phyloP scores from a whole-genome alignment of 306 rosid genomes.

The Phaseolus lunatus region DNA sequence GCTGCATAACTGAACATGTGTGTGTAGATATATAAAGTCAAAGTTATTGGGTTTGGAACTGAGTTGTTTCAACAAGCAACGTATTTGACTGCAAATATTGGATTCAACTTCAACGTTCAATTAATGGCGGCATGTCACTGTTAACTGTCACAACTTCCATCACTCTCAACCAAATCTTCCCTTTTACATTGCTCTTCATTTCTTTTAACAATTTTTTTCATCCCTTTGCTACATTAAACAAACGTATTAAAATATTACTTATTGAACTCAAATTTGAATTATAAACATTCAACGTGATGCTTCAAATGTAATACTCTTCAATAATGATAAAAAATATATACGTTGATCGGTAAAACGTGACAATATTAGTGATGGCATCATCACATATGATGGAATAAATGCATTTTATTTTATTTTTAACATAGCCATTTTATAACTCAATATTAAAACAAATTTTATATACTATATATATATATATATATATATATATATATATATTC shows the following conservation, averaged over 20 bases:
- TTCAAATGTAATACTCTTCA: neutral
- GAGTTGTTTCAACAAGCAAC: slow-evolving; percentile 14
- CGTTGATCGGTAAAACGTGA: neutral
- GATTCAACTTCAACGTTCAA: slow-evolving; percentile 44
- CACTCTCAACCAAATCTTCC: slow-evolving; percentile 2
- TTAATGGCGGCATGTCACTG: slow-evolving; percentile 26
- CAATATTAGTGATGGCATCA: neutral
- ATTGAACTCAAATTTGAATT: neutral
- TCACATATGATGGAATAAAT: neutral
- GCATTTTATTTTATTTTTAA: neutral
- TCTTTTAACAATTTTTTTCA: neutral
- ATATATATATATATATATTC: too few relatives aligned
- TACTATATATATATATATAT: too few relatives aligned
- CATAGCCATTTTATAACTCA: too few relatives aligned
- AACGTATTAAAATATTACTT: neutral
- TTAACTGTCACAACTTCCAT: neutral
- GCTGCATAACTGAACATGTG: neutral
- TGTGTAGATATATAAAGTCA: slow-evolving; percentile 8
- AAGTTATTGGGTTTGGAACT: neutral
- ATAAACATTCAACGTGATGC: neutral
- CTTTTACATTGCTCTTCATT: neutral
- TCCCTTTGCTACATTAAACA: neutral
- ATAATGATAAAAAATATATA: neutral
- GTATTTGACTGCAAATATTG: neutral
- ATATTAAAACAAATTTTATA: too few relatives aligned